phyloP scores from a whole-genome alignment of 192 early-diverging fungal species.

The Coemansia erecta region DNA sequence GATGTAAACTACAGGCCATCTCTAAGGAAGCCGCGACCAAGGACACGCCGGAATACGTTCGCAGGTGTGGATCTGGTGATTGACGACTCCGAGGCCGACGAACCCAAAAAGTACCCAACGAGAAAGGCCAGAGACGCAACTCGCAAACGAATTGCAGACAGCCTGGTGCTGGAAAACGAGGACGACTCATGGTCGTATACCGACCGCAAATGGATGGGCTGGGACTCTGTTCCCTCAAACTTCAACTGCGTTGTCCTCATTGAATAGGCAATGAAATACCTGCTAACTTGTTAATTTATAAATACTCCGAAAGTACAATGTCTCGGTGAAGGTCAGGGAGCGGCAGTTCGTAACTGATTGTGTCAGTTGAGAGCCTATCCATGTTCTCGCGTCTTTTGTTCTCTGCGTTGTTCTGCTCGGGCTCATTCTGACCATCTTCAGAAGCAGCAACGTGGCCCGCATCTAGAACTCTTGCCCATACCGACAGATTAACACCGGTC shows the following conservation, averaged over 20 bases:
- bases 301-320: neutral
- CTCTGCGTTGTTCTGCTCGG: neutral
- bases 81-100: constrained; percentile 6
- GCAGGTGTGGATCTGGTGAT: neutral
- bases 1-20: no score
- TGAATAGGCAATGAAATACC: neutral
- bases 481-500: constrained; percentile 20
- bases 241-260: constrained; percentile 38
- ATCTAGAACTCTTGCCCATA: constrained; percentile 18
- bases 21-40: no score
- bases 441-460: neutral
- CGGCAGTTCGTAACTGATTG: neutral
- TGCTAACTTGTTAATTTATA: constrained; percentile 6
- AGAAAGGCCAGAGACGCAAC: constrained; percentile 11
- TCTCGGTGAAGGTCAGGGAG: neutral
- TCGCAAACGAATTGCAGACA: constrained; percentile 14
- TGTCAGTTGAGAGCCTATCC: neutral
- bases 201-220: constrained; percentile 17
- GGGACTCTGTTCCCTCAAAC: constrained; percentile 17
- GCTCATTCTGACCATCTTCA: neutral
- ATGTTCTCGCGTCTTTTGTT: neutral
- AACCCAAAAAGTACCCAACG: constrained; percentile 5
- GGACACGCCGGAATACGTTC: no score
- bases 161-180: constrained; percentile 7
- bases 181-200: neutral